These are phyloP conservation scores for Picea glauca DNA, from an alignment of 75 land plant species.

Conservation along the genomic window DNA sequence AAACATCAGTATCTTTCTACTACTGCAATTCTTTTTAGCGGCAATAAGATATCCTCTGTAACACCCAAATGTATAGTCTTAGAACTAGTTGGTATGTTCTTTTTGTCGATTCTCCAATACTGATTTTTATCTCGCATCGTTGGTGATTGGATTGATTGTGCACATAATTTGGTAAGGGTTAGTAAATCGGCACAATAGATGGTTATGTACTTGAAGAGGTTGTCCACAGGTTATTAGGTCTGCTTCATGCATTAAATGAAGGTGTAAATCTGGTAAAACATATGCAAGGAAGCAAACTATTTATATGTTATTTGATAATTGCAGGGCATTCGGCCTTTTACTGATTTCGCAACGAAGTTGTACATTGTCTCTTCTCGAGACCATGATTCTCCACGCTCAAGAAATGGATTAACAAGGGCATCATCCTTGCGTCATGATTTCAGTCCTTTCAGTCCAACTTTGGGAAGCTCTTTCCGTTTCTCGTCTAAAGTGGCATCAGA, in stretches of 20 bases:
- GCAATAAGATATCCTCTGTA: background rate
- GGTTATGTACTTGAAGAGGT: too few relatives aligned
- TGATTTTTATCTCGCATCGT: background rate
- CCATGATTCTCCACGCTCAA: slow-evolving; percentile 10
- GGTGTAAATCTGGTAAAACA: background rate
- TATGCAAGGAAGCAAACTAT: background rate
- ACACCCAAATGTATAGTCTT: background rate
- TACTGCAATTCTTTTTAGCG: background rate
- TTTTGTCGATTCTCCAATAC: background rate
- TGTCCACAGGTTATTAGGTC: too few relatives aligned
- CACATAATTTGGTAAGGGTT: too few relatives aligned
- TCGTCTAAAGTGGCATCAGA: slow-evolving; percentile 12
- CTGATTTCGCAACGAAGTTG: slow-evolving; percentile 36
- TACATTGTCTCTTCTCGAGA: slow-evolving; percentile 47
- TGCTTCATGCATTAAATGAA: too few relatives aligned
- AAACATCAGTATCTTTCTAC: background rate
- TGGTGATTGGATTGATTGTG: background rate
- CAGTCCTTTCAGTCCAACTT: background rate
- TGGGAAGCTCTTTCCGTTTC: slow-evolving; percentile 8
- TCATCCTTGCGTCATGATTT: slow-evolving; percentile 6
- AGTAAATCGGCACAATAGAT: too few relatives aligned
- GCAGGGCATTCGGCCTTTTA: slow-evolving; percentile 62
- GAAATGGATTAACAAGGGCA: slow-evolving; percentile 3
- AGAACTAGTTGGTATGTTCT: background rate
- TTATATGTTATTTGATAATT: background rate